Percentiles rank a stretch among this genome's conserved stretches.
Conservation (phyloP, 805 yeast species). For the Yamadazyma sp. region DNA sequence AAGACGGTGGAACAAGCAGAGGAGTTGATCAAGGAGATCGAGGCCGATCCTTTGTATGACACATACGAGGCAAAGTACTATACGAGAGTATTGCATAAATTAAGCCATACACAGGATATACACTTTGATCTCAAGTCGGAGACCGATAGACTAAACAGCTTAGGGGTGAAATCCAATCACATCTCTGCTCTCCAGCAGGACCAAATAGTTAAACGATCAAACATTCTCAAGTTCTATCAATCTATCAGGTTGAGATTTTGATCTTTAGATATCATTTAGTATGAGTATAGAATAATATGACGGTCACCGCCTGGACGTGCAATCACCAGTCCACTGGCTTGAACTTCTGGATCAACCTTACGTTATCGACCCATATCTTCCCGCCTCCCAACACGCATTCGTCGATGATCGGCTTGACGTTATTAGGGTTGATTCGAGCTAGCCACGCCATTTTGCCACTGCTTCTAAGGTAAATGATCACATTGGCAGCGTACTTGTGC, state of each 20-base stretch:
- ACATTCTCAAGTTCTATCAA: constrained; percentile 5
- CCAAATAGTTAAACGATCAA: constrained; percentile 3
- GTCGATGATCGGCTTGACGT: constrained; percentile 70
- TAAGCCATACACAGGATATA: constrained; percentile 2
- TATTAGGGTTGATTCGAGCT: constrained; percentile 79
- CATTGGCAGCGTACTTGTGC: constrained; percentile 91
- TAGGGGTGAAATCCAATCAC: constrained; percentile 1
- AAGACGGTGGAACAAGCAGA: background rate
- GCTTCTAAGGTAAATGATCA: constrained; percentile 63
- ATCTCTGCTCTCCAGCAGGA: constrained; percentile 5
- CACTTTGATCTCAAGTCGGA: constrained; percentile 5
- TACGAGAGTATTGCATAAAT: constrained; percentile 6
- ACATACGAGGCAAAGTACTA: constrained; percentile 5
- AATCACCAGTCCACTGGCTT: constrained; percentile 9
- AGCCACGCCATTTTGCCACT: constrained; percentile 83
- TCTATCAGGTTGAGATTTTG: background rate
- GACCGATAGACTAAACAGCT: background rate
- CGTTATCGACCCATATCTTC: constrained; percentile 66
- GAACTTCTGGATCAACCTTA: constrained; percentile 59
- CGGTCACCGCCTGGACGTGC: too few relatives aligned
- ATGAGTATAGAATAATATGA: too few relatives aligned
- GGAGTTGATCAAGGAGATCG: background rate
- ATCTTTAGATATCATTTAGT: too few relatives aligned
- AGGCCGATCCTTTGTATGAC: background rate
- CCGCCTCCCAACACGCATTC: constrained; percentile 71